These are phyloP conservation scores for Aspergillus neoniger DNA, from an alignment of 2,329 filamentous ascomycete genomes.

Conservation along the genomic window DNA sequence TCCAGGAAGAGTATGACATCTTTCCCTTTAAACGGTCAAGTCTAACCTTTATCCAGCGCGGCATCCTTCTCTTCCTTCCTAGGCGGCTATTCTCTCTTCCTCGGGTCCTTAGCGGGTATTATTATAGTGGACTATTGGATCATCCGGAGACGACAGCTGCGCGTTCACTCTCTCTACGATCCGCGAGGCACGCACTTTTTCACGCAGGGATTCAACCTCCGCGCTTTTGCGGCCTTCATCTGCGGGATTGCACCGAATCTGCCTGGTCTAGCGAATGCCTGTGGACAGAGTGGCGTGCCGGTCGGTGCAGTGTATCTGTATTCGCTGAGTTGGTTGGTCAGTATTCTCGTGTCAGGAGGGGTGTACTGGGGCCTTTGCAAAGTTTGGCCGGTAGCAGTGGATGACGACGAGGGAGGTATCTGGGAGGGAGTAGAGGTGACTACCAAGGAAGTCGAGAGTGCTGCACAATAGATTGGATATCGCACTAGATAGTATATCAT, in stretches of 20 bases:
- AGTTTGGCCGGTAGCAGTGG: constrained; percentile 12
- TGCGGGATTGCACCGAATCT: constrained; percentile 15
- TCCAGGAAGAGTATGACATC: background rate
- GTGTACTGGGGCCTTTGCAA: constrained; percentile 11
- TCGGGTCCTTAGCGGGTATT: constrained; percentile 10
- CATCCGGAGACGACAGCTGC: constrained; percentile 6
- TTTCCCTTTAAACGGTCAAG: background rate
- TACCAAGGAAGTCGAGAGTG: background rate
- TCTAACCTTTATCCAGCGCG: background rate
- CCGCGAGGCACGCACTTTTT: constrained; percentile 13
- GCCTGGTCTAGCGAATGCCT: constrained; percentile 12
- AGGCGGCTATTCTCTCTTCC: constrained; percentile 16
- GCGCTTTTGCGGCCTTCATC: constrained; percentile 10
- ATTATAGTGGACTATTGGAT: constrained; percentile 17
- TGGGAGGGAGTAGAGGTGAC: constrained; percentile 4
- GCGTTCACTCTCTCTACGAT: constrained; percentile 11
- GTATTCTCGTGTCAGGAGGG: constrained; percentile 2
- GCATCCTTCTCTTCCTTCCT: constrained; percentile 16
- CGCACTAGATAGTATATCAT: too few relatives aligned
- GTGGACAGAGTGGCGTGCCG: constrained; percentile 10
- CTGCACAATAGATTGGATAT: too few relatives aligned
- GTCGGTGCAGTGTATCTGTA: constrained; percentile 15
- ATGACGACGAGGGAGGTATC: constrained; percentile 10
- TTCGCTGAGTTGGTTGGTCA: constrained; percentile 16
- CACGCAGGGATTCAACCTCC: constrained; percentile 12